Conservation (phyloP, 345 rosid species). For the Erodium maritimum region DNA sequence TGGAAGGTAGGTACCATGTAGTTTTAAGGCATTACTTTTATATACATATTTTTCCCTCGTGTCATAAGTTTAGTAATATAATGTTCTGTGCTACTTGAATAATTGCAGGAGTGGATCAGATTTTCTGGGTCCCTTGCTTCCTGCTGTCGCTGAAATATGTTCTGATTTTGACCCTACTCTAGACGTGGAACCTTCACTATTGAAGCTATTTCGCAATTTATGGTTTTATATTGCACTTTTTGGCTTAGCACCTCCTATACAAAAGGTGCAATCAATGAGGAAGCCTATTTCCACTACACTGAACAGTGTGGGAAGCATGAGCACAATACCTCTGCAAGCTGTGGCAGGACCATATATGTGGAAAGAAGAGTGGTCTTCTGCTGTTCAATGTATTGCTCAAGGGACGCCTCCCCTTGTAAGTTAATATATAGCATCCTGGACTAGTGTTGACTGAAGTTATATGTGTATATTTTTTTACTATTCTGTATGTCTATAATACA, state of each 20-base stretch:
- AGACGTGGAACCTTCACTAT: conserved; percentile 79
- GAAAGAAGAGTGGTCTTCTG: conserved; percentile 67
- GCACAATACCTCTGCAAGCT: conserved; percentile 73
- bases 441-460: neutral
- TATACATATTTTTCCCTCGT: neutral
- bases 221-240: conserved; percentile 98
- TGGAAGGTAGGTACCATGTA: conserved; percentile 80
- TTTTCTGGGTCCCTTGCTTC: conserved; percentile 88
- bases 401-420: conserved; percentile 99
- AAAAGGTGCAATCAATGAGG: conserved; percentile 37
- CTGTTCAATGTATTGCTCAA: conserved; percentile 84
- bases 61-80: conserved; percentile 4
- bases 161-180: conserved; percentile 85
- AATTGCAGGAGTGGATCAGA: conserved; percentile 93
- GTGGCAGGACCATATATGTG: conserved; percentile 98
- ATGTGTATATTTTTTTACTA: neutral
- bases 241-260: conserved; percentile 93
- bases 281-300: conserved; percentile 64
- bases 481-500: neutral
- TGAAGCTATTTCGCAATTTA: conserved; percentile 91
- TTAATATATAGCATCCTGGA: neutral
- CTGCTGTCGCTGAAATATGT: conserved; percentile 96
- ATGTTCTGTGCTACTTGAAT: conserved; percentile 10
- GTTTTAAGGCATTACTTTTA: neutral
- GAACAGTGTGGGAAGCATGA: conserved; percentile 69